These are phyloP conservation scores for Metschnikowia matae DNA, from an alignment of 805 yeast species.

Conservation along the genomic window DNA sequence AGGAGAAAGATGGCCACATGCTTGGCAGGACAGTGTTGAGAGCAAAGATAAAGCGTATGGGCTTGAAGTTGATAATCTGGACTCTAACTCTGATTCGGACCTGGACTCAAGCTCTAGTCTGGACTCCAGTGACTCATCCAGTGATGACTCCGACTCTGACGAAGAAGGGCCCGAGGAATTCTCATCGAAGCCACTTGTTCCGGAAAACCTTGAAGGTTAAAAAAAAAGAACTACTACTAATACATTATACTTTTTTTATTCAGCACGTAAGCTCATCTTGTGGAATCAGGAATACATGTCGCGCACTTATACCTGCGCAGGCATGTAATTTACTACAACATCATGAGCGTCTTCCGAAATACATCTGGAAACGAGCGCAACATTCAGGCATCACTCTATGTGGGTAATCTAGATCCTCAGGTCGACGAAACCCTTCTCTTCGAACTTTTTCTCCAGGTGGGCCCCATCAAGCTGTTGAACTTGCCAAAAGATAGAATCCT, in stretches of 20 bases:
- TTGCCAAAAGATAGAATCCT: conserved; percentile 77
- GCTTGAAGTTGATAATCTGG: neutral
- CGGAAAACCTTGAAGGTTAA: neutral
- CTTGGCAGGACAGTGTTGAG: conserved; percentile 23
- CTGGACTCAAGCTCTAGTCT: conserved; percentile 7
- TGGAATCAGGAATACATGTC: neutral
- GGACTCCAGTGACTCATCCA: conserved; percentile 11
- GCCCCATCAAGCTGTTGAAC: conserved; percentile 66
- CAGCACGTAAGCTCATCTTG: neutral
- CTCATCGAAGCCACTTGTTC: conserved; percentile 23
- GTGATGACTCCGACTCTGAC: conserved; percentile 13
- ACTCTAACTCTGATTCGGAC: conserved; percentile 4
- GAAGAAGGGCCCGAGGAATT: conserved; percentile 35
- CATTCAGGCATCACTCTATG: conserved; percentile 62
- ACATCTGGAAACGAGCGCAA: conserved; percentile 47
- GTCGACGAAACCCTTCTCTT: conserved; percentile 69
- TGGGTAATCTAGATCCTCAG: conserved; percentile 77
- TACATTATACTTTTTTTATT: neutral
- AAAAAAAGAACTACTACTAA: neutral
- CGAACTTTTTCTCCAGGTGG: conserved; percentile 81
- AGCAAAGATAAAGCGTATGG: conserved; percentile 20
- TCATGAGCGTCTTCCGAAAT: conserved; percentile 32
- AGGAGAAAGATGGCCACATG: neutral
- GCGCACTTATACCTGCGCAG: conserved; percentile 1
- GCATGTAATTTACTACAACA: neutral